phyloP scores from a whole-genome alignment of 73 alveolate genomes.

The Paramecium sexaurelia region DNA sequence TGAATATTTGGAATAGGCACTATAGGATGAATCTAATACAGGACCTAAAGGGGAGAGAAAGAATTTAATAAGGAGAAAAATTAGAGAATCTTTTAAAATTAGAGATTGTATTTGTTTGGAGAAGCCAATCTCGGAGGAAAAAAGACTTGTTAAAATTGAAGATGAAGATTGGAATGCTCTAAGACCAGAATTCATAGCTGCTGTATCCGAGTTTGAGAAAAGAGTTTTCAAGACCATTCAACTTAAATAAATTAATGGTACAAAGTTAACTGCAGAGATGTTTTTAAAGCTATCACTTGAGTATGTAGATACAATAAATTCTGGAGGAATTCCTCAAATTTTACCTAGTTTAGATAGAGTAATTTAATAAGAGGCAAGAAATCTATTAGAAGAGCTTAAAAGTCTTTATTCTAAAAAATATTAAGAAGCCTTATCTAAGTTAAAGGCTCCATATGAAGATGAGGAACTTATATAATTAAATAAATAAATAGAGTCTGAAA shows the following conservation, averaged over 20 bases:
- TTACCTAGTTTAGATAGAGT: constrained; percentile 91
- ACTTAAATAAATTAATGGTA: constrained; percentile 84
- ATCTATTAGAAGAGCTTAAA: constrained; percentile 79
- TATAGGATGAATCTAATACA: constrained; percentile 69
- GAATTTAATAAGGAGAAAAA: constrained; percentile 84
- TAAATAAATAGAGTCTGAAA: not conserved
- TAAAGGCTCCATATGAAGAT: constrained; percentile 62
- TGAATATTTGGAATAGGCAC: constrained; percentile 89
- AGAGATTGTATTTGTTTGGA: constrained; percentile 93
- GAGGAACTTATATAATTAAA: constrained; percentile 19
- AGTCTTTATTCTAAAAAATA: not conserved
- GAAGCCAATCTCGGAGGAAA: constrained; percentile 90
- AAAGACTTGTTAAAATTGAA: constrained; percentile 86
- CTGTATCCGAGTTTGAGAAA: constrained; percentile 76
- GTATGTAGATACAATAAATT: constrained; percentile 86
- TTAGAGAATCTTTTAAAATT: constrained; percentile 85
- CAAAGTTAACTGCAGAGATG: constrained; percentile 85
- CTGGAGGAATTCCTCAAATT: constrained; percentile 88
- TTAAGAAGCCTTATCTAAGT: constrained; percentile 5
- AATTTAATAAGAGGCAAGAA: constrained; percentile 81
- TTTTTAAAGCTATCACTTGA: constrained; percentile 85
- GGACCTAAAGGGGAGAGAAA: constrained; percentile 82
- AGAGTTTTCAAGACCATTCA: constrained; percentile 75
- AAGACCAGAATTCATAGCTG: constrained; percentile 80
- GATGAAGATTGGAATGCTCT: constrained; percentile 78